Evolutionary conservation across 768 basidiomycete genomes (phyloP).

Genomic region (Rickenella mellea): DNA sequence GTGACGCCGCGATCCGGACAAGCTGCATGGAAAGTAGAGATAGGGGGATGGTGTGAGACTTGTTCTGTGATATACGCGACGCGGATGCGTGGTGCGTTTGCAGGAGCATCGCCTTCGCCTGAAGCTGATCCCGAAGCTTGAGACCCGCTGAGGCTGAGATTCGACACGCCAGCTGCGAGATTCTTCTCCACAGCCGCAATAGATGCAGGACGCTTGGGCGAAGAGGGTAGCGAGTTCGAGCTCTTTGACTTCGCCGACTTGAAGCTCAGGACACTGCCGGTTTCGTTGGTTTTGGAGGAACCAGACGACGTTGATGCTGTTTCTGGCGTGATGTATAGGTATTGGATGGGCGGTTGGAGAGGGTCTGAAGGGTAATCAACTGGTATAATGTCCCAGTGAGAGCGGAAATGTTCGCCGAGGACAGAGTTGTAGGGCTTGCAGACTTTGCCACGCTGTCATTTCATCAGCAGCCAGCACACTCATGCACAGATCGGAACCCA

Average conservation of each 20-base stretch:
- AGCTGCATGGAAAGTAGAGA: constrained; percentile 72
- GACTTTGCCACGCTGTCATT: constrained; percentile 72
- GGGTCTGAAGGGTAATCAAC: constrained; percentile 41
- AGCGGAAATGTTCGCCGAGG: constrained; percentile 81
- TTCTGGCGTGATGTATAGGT: constrained; percentile 26
- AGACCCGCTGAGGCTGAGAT: constrained; percentile 43
- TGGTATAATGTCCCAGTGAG: constrained; percentile 78
- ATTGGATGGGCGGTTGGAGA: constrained; percentile 34
- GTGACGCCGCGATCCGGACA: constrained; percentile 71
- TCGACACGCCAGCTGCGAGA: constrained; percentile 48
- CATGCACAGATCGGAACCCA: constrained; percentile 26
- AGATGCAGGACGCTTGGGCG: constrained; percentile 15
- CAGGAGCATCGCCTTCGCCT: constrained; percentile 22
- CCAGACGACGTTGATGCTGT: constrained; percentile 4
- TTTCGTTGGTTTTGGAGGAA: not conserved
- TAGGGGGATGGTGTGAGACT: constrained; percentile 94
- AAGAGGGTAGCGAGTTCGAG: constrained; percentile 14
- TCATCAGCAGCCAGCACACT: constrained; percentile 1
- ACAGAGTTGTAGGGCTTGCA: constrained; percentile 91
- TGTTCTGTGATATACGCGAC: constrained; percentile 86
- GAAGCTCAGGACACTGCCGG: not conserved
- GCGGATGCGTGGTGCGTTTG: constrained; percentile 36
- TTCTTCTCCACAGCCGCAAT: constrained; percentile 24
- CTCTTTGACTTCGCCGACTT: not conserved
- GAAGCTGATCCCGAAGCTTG: constrained; percentile 11